Base-by-base conservation (phyloP, 768 basidiomycete species). In the Leccinum incarnatum region DNA sequence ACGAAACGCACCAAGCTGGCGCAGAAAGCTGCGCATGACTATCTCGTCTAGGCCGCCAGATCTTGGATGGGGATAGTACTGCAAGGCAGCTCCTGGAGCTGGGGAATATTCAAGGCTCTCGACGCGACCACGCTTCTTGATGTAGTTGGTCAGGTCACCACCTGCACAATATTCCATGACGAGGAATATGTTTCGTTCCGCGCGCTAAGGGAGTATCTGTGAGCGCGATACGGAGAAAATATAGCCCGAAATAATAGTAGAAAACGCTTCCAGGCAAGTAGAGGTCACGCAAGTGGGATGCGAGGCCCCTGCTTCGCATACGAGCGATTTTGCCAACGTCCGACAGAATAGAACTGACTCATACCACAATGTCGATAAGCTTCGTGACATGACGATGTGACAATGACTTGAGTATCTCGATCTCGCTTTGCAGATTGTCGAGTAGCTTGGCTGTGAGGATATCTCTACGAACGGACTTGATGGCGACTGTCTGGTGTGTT, bases 91-190 rank as follows among this genome's bases (percentile, higher is more conserved):
- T 27, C 86, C 86, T 6, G 86, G 82, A 14, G 78, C 75, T 4
- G 94, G 89, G 0, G 83, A 71, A 58, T 92, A 96, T 70, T 95
- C 90, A 12, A 98, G 81, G 3, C 89, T 88, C 50, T 96, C 90
- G 48, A 98, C 88, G 17, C 89, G 85, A 15, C 96, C 97, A n/a
- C 95, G 87, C 70, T 93, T 94, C 86, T 94, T 95, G 81, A 98
- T 96, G 68, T 98, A 98, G 65, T 93, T 86, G 0, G 94, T 93
- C 51, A 99, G 84, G 75, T 99, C 97, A 3, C 95, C 95, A 2
- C 95, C 96, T 1, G 94, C 86, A 71, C 97, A 98, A 72, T 85
- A 98, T 67, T 97, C 96, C 89, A 98, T 99, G 67, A 99, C 89
- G 57, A 99, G 86, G 77, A 97, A 98, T 67, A 92, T 89, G 66